phyloP scores from a whole-genome alignment of 768 basidiomycete species.

The Rhodosporidiobolus odoratus region DNA sequence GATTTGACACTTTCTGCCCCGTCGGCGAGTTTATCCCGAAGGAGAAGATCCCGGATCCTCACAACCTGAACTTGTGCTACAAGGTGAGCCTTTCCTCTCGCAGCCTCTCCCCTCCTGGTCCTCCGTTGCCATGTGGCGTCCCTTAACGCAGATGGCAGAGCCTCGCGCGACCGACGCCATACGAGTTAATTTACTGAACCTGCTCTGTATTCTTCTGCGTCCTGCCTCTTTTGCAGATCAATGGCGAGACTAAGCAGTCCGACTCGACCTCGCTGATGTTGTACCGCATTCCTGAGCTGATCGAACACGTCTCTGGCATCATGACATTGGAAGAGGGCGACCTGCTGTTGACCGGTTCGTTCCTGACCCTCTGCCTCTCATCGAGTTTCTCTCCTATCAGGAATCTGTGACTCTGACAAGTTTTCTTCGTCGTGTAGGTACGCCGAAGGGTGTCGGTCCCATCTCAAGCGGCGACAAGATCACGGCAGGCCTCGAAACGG shows the following conservation, averaged over 20 bases:
- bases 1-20: slow-evolving; percentile 84
- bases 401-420: background rate
- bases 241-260: slow-evolving; percentile 73
- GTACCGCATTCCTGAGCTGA: slow-evolving; percentile 77
- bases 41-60: slow-evolving; percentile 60
- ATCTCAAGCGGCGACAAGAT: slow-evolving; percentile 70
- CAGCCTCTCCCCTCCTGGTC: background rate
- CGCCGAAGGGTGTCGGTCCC: slow-evolving; percentile 83
- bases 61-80: slow-evolving; percentile 69
- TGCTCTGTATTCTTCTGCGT: no score
- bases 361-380: background rate
- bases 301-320: slow-evolving; percentile 87
- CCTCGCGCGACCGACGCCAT: background rate
- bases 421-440: slow-evolving; percentile 51
- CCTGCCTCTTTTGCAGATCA: slow-evolving; percentile 56
- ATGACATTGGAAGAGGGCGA: slow-evolving; percentile 83
- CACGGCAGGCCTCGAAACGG: slow-evolving; percentile 63
- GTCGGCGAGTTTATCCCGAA: slow-evolving; percentile 75
- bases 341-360: slow-evolving; percentile 37
- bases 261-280: slow-evolving; percentile 86
- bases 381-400: background rate
- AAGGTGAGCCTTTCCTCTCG: slow-evolving; percentile 52
- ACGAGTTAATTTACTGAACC: no score
- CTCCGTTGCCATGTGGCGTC: background rate
- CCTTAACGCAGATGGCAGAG: background rate